Percentiles rank a stretch among this genome's conserved stretches.
phyloP scores from a whole-genome alignment of 2,329 filamentous ascomycete genomes.

The Botrytis fragariae region DNA sequence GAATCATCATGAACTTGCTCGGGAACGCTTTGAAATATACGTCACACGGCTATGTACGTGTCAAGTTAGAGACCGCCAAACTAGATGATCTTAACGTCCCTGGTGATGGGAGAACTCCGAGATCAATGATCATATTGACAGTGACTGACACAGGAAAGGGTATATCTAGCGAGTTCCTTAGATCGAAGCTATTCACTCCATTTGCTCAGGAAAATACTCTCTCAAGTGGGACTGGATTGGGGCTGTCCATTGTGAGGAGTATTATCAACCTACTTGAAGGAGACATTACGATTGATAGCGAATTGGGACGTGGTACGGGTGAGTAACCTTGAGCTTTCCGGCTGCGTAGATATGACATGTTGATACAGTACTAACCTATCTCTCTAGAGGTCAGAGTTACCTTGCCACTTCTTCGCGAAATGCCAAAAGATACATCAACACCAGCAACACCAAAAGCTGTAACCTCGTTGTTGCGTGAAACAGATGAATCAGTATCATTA shows the following conservation, averaged over 20 bases:
- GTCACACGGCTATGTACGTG: constrained; percentile 49
- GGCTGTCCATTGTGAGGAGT: constrained; percentile 61
- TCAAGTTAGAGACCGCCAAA: constrained; percentile 36
- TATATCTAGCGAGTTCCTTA: constrained; percentile 62
- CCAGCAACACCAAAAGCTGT: constrained; percentile 27
- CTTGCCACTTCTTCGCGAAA: constrained; percentile 36
- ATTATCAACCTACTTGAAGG: constrained; percentile 61
- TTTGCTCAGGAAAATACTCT: constrained; percentile 64
- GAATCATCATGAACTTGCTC: constrained; percentile 60
- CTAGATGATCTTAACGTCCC: constrained; percentile 32
- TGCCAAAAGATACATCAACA: constrained; percentile 29
- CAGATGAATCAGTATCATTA: constrained; percentile 32
- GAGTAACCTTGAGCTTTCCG: constrained; percentile 36
- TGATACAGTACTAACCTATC: constrained; percentile 21
- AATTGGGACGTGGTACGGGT: constrained; percentile 54
- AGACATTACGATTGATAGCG: constrained; percentile 56
- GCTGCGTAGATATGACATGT: neutral
- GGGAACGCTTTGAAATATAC: constrained; percentile 65
- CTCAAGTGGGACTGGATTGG: constrained; percentile 60
- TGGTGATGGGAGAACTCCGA: constrained; percentile 27
- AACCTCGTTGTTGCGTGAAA: constrained; percentile 26
- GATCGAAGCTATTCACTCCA: constrained; percentile 58
- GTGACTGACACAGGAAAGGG: constrained; percentile 72
- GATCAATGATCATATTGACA: constrained; percentile 54
- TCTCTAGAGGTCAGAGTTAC: constrained; percentile 35